phyloP scores from a whole-genome alignment of 805 yeast genomes.

The Hanseniaspora lindneri region DNA sequence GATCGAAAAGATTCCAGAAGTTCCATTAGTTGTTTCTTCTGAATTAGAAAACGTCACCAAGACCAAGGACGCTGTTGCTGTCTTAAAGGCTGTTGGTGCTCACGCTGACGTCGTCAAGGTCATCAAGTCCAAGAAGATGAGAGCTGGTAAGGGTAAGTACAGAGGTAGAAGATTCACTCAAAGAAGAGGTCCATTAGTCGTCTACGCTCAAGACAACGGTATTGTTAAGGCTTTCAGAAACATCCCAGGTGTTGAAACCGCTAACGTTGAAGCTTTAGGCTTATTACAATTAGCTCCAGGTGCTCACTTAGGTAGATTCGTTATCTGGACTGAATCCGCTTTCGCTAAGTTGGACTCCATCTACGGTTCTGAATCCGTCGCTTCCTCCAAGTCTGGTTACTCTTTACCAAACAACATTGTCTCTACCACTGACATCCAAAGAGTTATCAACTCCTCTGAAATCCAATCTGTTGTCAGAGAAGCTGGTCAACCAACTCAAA shows the following conservation, averaged over 20 bases:
- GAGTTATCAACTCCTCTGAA: constrained; percentile 98
- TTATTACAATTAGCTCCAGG: constrained; percentile 99
- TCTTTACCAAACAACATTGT: constrained; percentile 87
- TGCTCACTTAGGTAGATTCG: constrained; percentile 99
- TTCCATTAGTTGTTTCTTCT: constrained; percentile 91
- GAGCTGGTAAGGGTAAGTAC: constrained; percentile 99
- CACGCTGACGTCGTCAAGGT: constrained; percentile 97
- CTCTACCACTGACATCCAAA: constrained; percentile 89
- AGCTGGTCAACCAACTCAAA: constrained; percentile 86
- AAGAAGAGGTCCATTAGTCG: constrained; percentile 99
- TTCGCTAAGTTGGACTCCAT: constrained; percentile 90
- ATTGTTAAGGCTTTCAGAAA: constrained; percentile 97
- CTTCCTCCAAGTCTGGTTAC: constrained; percentile 79
- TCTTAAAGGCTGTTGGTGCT: constrained; percentile 96
- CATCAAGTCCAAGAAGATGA: constrained; percentile 93
- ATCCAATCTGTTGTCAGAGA: constrained; percentile 94
- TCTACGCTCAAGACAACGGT: constrained; percentile 97
- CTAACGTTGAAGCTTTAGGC: constrained; percentile 82
- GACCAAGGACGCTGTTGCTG: constrained; percentile 98
- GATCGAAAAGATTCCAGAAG: constrained; percentile 94
- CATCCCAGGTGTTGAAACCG: constrained; percentile 99
- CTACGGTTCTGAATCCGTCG: constrained; percentile 87
- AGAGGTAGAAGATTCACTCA: constrained; percentile 99
- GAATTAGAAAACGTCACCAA: constrained; percentile 85
- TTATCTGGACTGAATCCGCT: constrained; percentile 99